These are phyloP conservation scores for Tulasnella sp. DNA, from an alignment of 768 basidiomycete species.

Conservation along the genomic window DNA sequence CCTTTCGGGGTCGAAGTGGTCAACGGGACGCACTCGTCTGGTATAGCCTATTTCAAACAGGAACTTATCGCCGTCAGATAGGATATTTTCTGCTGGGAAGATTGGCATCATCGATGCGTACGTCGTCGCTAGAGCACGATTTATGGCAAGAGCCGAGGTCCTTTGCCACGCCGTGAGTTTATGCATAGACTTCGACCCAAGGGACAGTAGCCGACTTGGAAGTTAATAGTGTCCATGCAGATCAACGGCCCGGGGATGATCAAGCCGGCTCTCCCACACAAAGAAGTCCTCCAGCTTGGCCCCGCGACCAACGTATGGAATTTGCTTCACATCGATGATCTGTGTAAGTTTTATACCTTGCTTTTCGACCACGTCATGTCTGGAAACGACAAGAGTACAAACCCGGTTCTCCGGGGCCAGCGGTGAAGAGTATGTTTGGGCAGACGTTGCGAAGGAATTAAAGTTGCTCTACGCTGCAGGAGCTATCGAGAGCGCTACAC, in stretches of 20 bases:
- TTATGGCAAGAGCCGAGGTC: conserved; percentile 25
- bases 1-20: conserved; percentile 18
- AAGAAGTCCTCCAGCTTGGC: conserved; percentile 25
- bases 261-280: conserved; percentile 20
- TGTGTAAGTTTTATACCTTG: conserved; percentile 26
- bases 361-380: conserved; percentile 25
- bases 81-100: conserved; percentile 25
- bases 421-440: conserved; percentile 22
- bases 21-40: conserved; percentile 15
- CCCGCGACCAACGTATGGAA: conserved; percentile 27
- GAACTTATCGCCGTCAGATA: not conserved
- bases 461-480: conserved; percentile 13
- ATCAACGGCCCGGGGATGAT: conserved; percentile 25
- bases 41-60: no score
- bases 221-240: conserved; percentile 25
- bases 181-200: not conserved
- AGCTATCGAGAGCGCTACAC: not conserved
- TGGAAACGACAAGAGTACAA: conserved; percentile 13
- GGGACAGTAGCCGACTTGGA: not conserved
- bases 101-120: conserved; percentile 23
- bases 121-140: conserved; percentile 29
- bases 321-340: conserved; percentile 28
- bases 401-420: conserved; percentile 28
- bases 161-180: not conserved
- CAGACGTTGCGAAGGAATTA: conserved; percentile 16